These are phyloP conservation scores for Nannochloropsis salina DNA, from an alignment of 108 stramenopile species.

Conservation along the genomic window DNA sequence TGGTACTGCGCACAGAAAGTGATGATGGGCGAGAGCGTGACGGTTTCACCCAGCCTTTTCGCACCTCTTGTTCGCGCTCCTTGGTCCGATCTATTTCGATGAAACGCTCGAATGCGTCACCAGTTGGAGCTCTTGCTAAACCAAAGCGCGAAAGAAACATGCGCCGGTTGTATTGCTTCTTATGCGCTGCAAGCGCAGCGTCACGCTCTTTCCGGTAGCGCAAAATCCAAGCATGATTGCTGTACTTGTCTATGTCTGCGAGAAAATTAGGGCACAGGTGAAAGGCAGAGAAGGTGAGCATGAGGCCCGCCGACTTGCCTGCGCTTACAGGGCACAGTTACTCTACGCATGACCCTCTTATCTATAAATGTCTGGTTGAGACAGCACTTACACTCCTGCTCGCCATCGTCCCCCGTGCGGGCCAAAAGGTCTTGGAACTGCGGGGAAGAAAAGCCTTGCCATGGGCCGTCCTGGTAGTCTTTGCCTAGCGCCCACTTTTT, in stretches of 20 bases:
- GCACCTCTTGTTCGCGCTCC: neutral
- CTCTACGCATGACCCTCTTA: too few relatives aligned
- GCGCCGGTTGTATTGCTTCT: constrained; percentile 1
- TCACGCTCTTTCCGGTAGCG: constrained; percentile 15
- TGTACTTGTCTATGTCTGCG: neutral
- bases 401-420: constrained; percentile 1
- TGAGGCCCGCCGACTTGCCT: neutral
- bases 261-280: neutral
- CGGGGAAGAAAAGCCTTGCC: neutral
- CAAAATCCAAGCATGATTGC: neutral
- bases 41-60: neutral
- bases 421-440: neutral
- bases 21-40: neutral
- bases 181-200: neutral
- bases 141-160: neutral
- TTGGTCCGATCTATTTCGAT: neutral
- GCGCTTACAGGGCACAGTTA: too few relatives aligned
- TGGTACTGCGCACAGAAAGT: neutral
- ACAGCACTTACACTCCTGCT: neutral
- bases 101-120: constrained; percentile 19
- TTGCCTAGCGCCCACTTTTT: constrained; percentile 13
- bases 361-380: too few relatives aligned
- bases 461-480: neutral
- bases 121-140: neutral
- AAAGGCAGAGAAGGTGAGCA: neutral